A percentile compares a stretch with the other conserved stretches of the same genome.
phyloP scores from a whole-genome alignment of 176 grass and related monocot genomes.

The Elymus sibiricus region DNA sequence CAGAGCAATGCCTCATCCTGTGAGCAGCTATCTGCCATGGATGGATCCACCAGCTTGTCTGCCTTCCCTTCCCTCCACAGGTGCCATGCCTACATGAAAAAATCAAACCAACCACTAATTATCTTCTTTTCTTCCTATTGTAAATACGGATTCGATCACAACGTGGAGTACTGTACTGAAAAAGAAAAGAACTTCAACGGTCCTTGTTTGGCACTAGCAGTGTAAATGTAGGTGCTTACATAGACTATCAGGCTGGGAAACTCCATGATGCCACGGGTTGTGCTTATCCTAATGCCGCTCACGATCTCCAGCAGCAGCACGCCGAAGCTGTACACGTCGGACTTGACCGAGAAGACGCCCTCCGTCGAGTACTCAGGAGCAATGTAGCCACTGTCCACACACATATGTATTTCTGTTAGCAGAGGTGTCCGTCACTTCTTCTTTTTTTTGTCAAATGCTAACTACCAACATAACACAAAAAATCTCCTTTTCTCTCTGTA shows the following conservation, averaged over 20 bases:
- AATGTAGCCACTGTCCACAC: slow-evolving; percentile 53
- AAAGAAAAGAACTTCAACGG: not conserved
- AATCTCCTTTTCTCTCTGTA: no score
- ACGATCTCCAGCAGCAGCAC: slow-evolving; percentile 58
- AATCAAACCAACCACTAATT: not conserved
- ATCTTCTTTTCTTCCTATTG: not conserved
- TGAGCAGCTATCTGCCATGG: slow-evolving; percentile 23
- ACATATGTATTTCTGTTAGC: not conserved
- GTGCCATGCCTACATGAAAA: slow-evolving; percentile 39
- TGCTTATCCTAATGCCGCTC: slow-evolving; percentile 46
- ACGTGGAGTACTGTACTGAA: not conserved
- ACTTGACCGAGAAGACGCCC: slow-evolving; percentile 55
- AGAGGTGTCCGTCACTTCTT: no score
- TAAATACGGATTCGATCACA: not conserved
- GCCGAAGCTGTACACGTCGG: slow-evolving; percentile 69
- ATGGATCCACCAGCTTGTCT: slow-evolving; percentile 36
- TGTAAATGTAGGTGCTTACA: slow-evolving; percentile 31
- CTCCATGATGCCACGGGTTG: slow-evolving; percentile 14
- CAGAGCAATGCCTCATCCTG: slow-evolving; percentile 32
- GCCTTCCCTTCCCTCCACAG: slow-evolving; percentile 52
- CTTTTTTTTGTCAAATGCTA: not conserved
- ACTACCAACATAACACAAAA: not conserved
- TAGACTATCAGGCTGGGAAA: slow-evolving; percentile 54
- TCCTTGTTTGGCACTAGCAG: not conserved
- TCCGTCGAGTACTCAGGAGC: slow-evolving; percentile 55